Base-by-base conservation (phyloP, 495 filamentous ascomycete genomes). In the Corynascus novoguineensis region DNA sequence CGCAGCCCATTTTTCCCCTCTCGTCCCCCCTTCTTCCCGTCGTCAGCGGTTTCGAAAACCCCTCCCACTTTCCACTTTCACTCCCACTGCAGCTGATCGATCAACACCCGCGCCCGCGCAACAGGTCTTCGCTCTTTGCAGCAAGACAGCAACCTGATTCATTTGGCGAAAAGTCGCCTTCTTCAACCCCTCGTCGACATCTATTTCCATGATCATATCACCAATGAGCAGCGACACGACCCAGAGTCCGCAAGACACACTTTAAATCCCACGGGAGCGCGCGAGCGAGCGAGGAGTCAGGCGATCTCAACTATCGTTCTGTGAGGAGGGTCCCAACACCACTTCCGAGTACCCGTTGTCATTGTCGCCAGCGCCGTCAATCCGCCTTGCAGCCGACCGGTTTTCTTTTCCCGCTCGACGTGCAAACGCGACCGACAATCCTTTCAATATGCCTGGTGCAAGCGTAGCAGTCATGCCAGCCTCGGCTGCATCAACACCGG, bases 391-490 rank as follows among this genome's bases (percentile, higher is more conserved):
- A 55, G 57, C 66, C 67, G 63, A 57, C 59, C 62, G 60, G 64
- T 53, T 7, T 61, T 52, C 59, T n/a, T n/a, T n/a, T 27, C 27
- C 54, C 47, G 37, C 51, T 40, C 50, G 53, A 62, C 42, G 50
- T 59, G 49, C 64, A 79, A 75, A 77, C 70, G 75, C 72, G 65
- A 68, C 61, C 72, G 65, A 68, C 61, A 67, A 67, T 65, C 60
- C 58, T 40, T 27, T 12, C 74, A 80, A 74, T 63, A 86, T 86
- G 77, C 81, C 85, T 60, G 82, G 77, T 75, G 79, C 83, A 68
- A 85, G 80, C 75, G 82, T 82, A 72, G 81, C 81, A 63, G 75
- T 79, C 58, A 75, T 78, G 60, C 73, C 80, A 50, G 71, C 80
- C 44, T 68, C 81, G 62, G 74, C 80, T 58, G 67, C 81, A 68